Evolutionary conservation across 2,329 filamentous ascomycete genomes (phyloP).

Genomic region (Aspergillus neoniger): DNA sequence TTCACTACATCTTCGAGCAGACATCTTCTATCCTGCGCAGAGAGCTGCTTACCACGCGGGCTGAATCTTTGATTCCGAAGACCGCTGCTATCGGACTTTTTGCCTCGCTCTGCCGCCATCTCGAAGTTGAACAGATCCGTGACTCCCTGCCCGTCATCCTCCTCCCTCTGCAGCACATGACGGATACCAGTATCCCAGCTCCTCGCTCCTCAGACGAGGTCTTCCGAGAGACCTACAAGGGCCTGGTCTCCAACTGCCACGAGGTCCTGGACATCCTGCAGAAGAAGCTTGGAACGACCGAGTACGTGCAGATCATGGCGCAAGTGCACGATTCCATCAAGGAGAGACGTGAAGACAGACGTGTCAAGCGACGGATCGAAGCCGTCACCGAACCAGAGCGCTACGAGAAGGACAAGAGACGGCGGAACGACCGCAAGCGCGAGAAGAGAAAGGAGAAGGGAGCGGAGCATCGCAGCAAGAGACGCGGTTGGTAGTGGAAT

Average conservation of each 20-base stretch:
- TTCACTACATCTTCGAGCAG: constrained; percentile 77
- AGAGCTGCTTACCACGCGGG: constrained; percentile 65
- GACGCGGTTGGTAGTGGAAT: constrained; percentile 67
- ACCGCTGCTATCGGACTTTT: constrained; percentile 74
- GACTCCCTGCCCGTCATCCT: constrained; percentile 67
- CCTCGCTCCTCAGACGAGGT: constrained; percentile 70
- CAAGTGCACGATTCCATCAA: constrained; percentile 73
- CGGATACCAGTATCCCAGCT: constrained; percentile 72
- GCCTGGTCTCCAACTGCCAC: constrained; percentile 69
- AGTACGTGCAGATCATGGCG: constrained; percentile 68
- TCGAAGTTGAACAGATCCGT: constrained; percentile 59
- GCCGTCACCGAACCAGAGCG: constrained; percentile 80
- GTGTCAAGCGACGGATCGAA: constrained; percentile 85
- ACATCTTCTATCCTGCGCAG: constrained; percentile 77
- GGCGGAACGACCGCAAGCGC: constrained; percentile 81
- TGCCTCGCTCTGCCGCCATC: constrained; percentile 65
- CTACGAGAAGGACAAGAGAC: constrained; percentile 75
- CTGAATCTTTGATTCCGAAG: constrained; percentile 70
- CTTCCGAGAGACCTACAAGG: constrained; percentile 70
- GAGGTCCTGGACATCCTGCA: constrained; percentile 82
- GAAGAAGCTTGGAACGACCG: constrained; percentile 76
- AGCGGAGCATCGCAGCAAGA: constrained; percentile 68
- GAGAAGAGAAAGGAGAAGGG: constrained; percentile 78
- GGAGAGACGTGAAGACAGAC: constrained; percentile 70
- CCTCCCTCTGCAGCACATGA: constrained; percentile 76